phyloP scores from a whole-genome alignment of 1,284 basidiomycete genomes.

The Sporisorium iseilematis-ciliati region DNA sequence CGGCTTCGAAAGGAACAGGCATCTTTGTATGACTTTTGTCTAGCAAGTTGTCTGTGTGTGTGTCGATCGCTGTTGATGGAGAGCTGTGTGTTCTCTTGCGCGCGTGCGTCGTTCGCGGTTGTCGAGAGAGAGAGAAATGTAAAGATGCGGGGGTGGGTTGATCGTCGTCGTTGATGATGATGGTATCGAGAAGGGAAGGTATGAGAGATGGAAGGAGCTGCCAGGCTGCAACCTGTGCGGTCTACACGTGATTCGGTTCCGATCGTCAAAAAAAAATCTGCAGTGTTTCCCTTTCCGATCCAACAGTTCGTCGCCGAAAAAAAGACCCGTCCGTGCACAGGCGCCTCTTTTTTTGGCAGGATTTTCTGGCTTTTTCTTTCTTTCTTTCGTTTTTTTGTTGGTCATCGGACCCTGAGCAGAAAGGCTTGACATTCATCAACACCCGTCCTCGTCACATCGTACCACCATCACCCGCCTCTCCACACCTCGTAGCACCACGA shows the following conservation, averaged over 20 bases:
- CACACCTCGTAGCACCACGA: neutral
- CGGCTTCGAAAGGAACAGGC: slow-evolving; percentile 69
- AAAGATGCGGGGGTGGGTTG: neutral
- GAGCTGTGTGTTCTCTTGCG: neutral
- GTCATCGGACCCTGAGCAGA: slow-evolving; percentile 10
- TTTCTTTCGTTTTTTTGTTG: neutral
- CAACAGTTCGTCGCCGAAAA: neutral
- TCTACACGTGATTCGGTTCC: slow-evolving; percentile 27
- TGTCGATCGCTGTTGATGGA: neutral
- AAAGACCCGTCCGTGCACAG: slow-evolving; percentile 10
- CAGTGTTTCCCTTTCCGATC: neutral
- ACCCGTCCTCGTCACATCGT: neutral
- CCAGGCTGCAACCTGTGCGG: no score
- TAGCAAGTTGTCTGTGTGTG: neutral
- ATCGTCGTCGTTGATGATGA: slow-evolving; percentile 3
- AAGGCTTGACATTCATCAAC: neutral
- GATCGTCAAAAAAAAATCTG: slow-evolving; percentile 6
- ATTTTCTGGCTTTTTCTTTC: neutral
- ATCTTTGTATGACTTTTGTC: slow-evolving; percentile 41
- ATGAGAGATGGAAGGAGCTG: neutral
- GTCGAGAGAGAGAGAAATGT: neutral
- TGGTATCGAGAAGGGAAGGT: neutral
- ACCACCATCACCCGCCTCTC: neutral
- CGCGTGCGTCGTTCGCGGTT: neutral
- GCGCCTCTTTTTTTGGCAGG: neutral